Base-by-base conservation (phyloP, 129 eudicot species). In the Apium graveolens region DNA sequence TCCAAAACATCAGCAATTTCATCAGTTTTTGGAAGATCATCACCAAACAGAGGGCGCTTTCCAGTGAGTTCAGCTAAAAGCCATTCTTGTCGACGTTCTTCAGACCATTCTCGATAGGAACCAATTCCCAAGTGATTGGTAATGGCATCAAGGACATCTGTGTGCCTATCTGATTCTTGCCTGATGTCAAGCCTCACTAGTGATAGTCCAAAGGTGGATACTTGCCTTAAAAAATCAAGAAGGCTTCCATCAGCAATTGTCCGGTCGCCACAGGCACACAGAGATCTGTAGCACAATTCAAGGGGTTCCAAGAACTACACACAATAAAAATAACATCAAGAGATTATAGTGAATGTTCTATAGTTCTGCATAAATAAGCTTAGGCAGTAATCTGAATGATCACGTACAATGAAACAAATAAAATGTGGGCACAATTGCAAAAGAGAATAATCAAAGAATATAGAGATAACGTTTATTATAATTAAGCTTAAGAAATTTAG, bases 231-330 rank as follows among this genome's bases (percentile, higher is more conserved):
- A 72, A 96, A 96, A 85, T 96, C 99, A 12, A 96, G 90, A 76
- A 96, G 99, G 83, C 95, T 88, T n/a, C 99, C 99, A 49, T 96
- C 99, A 65, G 99, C 99, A 81, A 96, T 92, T 39, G 95, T 85
- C 42, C 90, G 91, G 78, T 96, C 99, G 31, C 99, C 99, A 78
- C 97, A 96, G 10, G 92, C 88, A 72, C 95, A 92, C 4, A 96
- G 89, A 9, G 99, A 96, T 84, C 95, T 51, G 86, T 96, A 92
- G 82, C 99, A 96, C 76, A 96, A 88, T 84, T 96, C 99, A 24
- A 96, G 97, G 60, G 99, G 99, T 73, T 96, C 97, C 90, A 96
- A 82, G 82, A 96, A 92, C 99, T 96, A 81, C 75, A 81, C 18
- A 17, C 5, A 3, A 16, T 49, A 2, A 75, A 14, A 27, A 49